Base-by-base conservation (phyloP, 2,329 filamentous ascomycete genomes). In the Capronia epimyces region DNA sequence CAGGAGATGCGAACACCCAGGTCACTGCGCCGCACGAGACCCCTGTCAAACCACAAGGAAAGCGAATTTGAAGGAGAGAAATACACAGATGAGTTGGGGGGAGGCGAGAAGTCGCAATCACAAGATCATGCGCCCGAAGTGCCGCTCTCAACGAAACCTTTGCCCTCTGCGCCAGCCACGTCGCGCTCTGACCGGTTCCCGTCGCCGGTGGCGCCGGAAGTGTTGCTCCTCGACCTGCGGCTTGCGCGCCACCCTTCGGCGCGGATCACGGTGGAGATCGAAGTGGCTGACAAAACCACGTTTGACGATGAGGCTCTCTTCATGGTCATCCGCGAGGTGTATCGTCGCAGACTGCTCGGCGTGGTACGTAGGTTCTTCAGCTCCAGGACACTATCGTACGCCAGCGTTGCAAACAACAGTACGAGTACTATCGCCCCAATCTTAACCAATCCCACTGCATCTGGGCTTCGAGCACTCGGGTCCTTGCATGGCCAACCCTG, bases 251-350 rank as follows among this genome's bases (percentile, higher is more conserved):
- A 60, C 46, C 58, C 55, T 7, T 41, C 27, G 2, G 50, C 47
- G 2, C 41, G 46, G 6, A 41, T 51, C 3, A 55, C 45, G 3
- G 47, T 60, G 31, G 53, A 57, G 36, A 56, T 62, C 36, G 46
- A 53, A 41, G 46, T 59, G 48, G 31, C 48, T 3, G 54, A 57
- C 49, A 56, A 54, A 29, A 36, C 57, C 21, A 55, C 49, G 22
- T 62, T 58, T 25, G 61, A 63, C 49, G 61, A 63, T 49, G 56
- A 60, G 29, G 43, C 50, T 6, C 55, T 63, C 27, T 63, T 62
- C 52, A 53, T 44, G 10, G 12, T 54, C n/a, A 43, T 63, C 34
- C 58, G 57, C 8, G 31, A 46, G 8, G 32, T 41, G 10, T 63
- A 62, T 46, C 39, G 50, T 51, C 31, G 41, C 10, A 48, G 45